These are phyloP conservation scores for Nothopassalora personata DNA, from an alignment of 2,329 filamentous ascomycete genomes.

Conservation along the genomic window DNA sequence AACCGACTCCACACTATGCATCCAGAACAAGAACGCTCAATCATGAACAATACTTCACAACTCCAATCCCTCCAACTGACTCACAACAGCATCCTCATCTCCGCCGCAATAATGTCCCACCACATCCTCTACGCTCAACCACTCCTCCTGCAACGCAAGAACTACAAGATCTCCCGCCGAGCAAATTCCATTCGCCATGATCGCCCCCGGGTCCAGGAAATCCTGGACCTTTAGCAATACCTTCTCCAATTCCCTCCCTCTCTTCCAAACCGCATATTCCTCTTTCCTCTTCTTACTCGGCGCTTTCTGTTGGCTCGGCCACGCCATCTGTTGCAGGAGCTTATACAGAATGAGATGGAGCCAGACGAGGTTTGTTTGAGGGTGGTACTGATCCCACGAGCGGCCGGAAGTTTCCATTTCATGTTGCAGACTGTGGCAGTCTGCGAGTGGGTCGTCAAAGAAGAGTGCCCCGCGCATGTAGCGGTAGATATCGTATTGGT, in stretches of 20 bases:
- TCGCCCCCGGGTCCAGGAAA: slow-evolving; percentile 34
- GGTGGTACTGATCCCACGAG: slow-evolving; percentile 51
- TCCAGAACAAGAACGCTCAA: slow-evolving; percentile 1
- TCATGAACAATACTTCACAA: slow-evolving; percentile 1
- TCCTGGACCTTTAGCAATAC: slow-evolving; percentile 34
- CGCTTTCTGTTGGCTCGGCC: slow-evolving; percentile 25
- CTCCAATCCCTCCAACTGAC: slow-evolving; percentile 14
- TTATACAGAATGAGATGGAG: slow-evolving; percentile 56
- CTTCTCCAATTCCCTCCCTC: slow-evolving; percentile 35
- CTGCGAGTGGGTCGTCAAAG: slow-evolving; percentile 39
- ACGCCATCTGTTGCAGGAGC: slow-evolving; percentile 43
- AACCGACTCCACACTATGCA: neutral
- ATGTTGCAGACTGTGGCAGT: slow-evolving; percentile 23
- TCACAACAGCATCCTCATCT: slow-evolving; percentile 14
- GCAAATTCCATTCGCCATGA: slow-evolving; percentile 21
- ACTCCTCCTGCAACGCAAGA: slow-evolving; percentile 31
- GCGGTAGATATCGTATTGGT: slow-evolving; percentile 54
- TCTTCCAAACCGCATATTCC: slow-evolving; percentile 28
- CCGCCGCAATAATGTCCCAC: slow-evolving; percentile 22
- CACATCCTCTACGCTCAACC: slow-evolving; percentile 34
- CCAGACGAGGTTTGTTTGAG: slow-evolving; percentile 60
- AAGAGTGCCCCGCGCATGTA: slow-evolving; percentile 44
- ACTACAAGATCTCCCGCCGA: slow-evolving; percentile 29
- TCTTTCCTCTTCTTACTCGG: slow-evolving; percentile 17
- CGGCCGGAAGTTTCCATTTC: slow-evolving; percentile 16